Evolutionary conservation across 495 filamentous ascomycete species (phyloP).

Genomic region (Gamarada debralockiae): DNA sequence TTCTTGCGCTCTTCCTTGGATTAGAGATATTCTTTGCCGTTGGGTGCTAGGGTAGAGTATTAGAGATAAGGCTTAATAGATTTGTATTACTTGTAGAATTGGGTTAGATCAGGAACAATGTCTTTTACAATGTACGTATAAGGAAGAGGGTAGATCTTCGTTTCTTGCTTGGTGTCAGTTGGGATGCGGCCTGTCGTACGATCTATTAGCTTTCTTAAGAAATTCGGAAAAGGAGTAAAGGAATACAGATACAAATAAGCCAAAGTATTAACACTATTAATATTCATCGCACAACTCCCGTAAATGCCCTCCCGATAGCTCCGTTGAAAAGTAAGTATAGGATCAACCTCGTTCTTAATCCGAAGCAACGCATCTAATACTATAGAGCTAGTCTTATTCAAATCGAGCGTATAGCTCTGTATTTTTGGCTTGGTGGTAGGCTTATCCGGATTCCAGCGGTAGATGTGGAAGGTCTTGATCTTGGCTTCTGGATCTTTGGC

Average conservation of each 20-base stretch:
- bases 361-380: constrained; percentile 92
- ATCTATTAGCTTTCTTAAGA: too few species aligned
- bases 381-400: constrained; percentile 99
- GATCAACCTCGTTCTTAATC: constrained; percentile 99
- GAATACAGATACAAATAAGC: constrained; percentile 88
- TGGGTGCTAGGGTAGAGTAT: constrained; percentile 70
- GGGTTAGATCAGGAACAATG: constrained; percentile 92
- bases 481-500: constrained; percentile 49
- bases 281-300: constrained; percentile 98
- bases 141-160: too few species aligned
- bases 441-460: constrained; percentile 95
- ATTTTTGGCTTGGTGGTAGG: constrained; percentile 89
- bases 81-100: constrained; percentile 99
- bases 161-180: constrained; percentile 68
- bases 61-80: constrained; percentile 99
- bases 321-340: constrained; percentile 90
- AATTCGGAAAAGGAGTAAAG: not conserved
- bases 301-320: constrained; percentile 98
- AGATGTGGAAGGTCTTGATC: too few species aligned
- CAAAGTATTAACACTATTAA: constrained; percentile 93
- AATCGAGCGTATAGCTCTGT: constrained; percentile 89
- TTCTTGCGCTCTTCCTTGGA: too few species aligned
- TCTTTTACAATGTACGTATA: constrained; percentile 99
- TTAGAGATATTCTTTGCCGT: too few species aligned
- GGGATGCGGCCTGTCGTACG: constrained; percentile 89